Evolutionary conservation across 306 rosid genomes (phyloP).

Genomic region (Dalbergia cultrata): DNA sequence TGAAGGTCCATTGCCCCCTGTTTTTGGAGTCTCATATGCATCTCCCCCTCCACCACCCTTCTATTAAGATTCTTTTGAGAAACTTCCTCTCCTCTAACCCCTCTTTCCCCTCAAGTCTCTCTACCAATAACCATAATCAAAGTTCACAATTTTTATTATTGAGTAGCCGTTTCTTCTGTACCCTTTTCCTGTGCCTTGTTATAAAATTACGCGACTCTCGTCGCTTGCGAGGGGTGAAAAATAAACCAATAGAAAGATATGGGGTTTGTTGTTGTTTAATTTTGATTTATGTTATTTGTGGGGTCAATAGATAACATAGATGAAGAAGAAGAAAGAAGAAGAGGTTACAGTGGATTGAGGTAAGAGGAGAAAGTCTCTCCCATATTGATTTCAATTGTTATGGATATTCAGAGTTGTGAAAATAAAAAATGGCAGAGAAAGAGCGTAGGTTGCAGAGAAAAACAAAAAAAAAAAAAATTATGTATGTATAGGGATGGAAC

Average conservation of each 20-base stretch:
- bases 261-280: slow-evolving; percentile 38
- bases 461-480: not conserved
- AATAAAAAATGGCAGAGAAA: slow-evolving; percentile 85
- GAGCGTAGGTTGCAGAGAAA: slow-evolving; percentile 81
- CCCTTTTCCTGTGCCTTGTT: slow-evolving; percentile 48
- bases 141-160: slow-evolving; percentile 44
- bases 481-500: slow-evolving; percentile 83
- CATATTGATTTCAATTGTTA: slow-evolving; percentile 91
- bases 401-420: slow-evolving; percentile 80
- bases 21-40: slow-evolving; percentile 79
- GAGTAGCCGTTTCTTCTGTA: slow-evolving; percentile 49
- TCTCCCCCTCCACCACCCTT: slow-evolving; percentile 98
- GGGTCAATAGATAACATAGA: slow-evolving; percentile 24
- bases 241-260: slow-evolving; percentile 40
- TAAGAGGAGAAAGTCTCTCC: slow-evolving; percentile 69
- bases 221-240: slow-evolving; percentile 60
- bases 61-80: slow-evolving; percentile 91
- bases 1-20: slow-evolving; percentile 95
- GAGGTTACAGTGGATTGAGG: slow-evolving; percentile 67
- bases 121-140: slow-evolving; percentile 40
- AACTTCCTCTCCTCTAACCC: slow-evolving; percentile 70
- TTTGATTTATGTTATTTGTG: slow-evolving; percentile 8
- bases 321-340: slow-evolving; percentile 50
- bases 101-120: slow-evolving; percentile 44
- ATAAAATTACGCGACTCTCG: slow-evolving; percentile 70